Conservation (phyloP, 805 yeast genomes). For the Kluyveromyces dobzhanskii region DNA sequence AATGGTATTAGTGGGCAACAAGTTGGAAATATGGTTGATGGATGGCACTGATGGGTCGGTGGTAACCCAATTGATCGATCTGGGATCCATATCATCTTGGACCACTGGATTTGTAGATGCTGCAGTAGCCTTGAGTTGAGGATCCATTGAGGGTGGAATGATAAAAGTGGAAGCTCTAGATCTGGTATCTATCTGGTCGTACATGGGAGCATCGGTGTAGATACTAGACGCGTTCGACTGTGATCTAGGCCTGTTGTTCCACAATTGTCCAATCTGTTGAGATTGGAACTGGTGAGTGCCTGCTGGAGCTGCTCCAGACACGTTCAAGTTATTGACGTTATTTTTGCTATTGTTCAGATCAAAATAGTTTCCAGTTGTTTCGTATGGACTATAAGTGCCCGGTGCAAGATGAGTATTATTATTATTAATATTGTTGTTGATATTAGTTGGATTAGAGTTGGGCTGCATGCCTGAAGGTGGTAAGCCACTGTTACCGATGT, state of each 20-base stretch:
- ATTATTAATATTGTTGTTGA: background rate
- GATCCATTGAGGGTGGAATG: constrained; percentile 11
- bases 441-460: background rate
- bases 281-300: background rate
- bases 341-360: constrained; percentile 10
- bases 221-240: constrained; percentile 28
- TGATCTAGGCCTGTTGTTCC: constrained; percentile 22
- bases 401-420: background rate
- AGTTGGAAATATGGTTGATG: constrained; percentile 56
- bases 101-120: constrained; percentile 27
- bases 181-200: constrained; percentile 13
- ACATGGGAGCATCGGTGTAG: constrained; percentile 24
- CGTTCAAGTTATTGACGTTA: constrained; percentile 8
- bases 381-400: background rate
- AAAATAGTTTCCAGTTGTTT: constrained; percentile 14
- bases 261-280: constrained; percentile 3
- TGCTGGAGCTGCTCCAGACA: constrained; percentile 14
- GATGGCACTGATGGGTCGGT: constrained; percentile 67
- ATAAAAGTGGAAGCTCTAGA: constrained; percentile 19
- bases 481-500: constrained; percentile 6
- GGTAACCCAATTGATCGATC: constrained; percentile 54
- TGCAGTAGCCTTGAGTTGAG: constrained; percentile 10
- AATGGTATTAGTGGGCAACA: constrained; percentile 71
- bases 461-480: constrained; percentile 1
- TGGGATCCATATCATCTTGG: constrained; percentile 54